Evolutionary conservation across 495 filamentous ascomycete genomes (phyloP).

Genomic region (Penicillium longicatenatum): DNA sequence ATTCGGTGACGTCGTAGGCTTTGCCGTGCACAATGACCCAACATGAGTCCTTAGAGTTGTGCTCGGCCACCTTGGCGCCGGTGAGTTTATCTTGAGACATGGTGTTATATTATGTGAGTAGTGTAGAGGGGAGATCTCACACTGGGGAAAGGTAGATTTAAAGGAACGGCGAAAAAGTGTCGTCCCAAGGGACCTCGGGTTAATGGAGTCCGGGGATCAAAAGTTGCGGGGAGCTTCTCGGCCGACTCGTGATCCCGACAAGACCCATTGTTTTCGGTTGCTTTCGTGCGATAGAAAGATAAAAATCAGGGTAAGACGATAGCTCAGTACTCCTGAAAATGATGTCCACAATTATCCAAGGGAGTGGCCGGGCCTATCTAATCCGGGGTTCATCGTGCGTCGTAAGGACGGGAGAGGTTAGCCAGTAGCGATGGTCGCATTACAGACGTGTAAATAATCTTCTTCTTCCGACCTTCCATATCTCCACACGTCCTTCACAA

Average conservation of each 20-base stretch:
- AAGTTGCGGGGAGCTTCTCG: slow-evolving; percentile 31
- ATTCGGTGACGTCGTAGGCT: slow-evolving; percentile 91
- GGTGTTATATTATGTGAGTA: slow-evolving; percentile 4
- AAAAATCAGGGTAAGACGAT: neutral
- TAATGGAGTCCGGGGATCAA: slow-evolving; percentile 32
- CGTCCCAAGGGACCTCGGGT: slow-evolving; percentile 28
- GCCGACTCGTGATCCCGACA: slow-evolving; percentile 18
- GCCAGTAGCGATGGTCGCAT: neutral
- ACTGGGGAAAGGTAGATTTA: slow-evolving; percentile 7
- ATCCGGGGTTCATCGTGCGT: neutral
- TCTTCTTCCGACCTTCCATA: neutral
- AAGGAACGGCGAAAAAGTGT: slow-evolving; percentile 5
- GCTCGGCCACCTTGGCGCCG: slow-evolving; percentile 74
- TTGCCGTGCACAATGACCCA: slow-evolving; percentile 88
- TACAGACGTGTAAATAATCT: neutral
- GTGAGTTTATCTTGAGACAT: slow-evolving; percentile 57
- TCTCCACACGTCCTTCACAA: neutral
- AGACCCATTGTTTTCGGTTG: neutral
- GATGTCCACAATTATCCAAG: too few relatives aligned
- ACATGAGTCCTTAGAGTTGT: slow-evolving; percentile 79
- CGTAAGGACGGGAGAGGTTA: neutral
- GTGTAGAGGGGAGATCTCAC: neutral
- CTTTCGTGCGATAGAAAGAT: neutral
- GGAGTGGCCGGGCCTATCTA: neutral
- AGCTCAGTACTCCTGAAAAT: too few relatives aligned